Evolutionary conservation across 2,329 filamentous ascomycete genomes (phyloP).

Genomic region (Diplodia mutila): DNA sequence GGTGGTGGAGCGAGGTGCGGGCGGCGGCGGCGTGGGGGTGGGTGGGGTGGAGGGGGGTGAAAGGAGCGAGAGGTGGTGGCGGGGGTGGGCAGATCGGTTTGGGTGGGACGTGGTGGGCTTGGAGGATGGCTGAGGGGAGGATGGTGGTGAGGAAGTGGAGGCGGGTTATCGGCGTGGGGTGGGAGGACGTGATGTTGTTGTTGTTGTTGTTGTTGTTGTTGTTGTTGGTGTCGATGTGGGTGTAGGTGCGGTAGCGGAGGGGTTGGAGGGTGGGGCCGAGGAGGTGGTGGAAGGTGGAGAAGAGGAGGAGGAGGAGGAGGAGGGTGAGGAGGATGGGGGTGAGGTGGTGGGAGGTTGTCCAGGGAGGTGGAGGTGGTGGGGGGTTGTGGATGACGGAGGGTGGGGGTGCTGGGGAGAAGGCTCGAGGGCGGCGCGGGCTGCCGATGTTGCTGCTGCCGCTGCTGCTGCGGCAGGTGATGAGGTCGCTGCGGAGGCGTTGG

Average conservation of each 20-base stretch:
- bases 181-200: too few relatives aligned
- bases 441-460: too few relatives aligned
- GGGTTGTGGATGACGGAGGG: background rate
- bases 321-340: background rate
- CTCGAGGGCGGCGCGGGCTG: too few relatives aligned
- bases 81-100: background rate
- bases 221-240: too few relatives aligned
- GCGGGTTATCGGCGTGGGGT: background rate
- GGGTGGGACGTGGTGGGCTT: too few relatives aligned
- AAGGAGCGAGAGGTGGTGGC: background rate
- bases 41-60: background rate
- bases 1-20: background rate
- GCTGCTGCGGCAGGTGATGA: background rate
- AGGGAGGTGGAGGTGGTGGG: background rate
- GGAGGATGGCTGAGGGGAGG: background rate
- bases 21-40: background rate
- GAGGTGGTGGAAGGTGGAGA: background rate
- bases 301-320: background rate
- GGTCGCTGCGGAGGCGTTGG: constrained; percentile 3
- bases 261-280: background rate
- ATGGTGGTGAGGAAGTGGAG: background rate
- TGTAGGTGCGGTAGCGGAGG: constrained; percentile 2
- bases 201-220: too few relatives aligned
- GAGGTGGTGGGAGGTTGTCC: background rate
- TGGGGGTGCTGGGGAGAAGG: background rate